Base-by-base conservation (phyloP, 2,329 filamentous ascomycete species). In the Pochonia chlamydosporia region DNA sequence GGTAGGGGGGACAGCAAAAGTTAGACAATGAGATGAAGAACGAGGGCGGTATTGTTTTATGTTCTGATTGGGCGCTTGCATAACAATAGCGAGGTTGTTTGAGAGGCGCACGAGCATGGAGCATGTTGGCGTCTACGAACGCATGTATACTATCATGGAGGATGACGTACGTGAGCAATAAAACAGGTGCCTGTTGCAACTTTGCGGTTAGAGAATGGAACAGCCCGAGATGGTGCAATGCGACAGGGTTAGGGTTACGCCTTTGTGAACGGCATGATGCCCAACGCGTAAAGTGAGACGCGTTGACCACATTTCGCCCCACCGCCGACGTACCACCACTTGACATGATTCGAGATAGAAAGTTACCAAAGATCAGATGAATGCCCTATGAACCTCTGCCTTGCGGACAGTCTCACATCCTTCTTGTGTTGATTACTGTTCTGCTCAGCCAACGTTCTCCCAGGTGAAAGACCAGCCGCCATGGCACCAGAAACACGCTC, bases 401-500 rank as follows among this genome's bases (percentile, higher is more conserved):
- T n/a, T n/a, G n/a, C n/a, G n/a, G n/a, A n/a, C n/a, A n/a, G n/a
- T n/a, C n/a, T n/a, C n/a, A n/a, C n/a, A n/a, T n/a, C n/a, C n/a
- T n/a, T n/a, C n/a, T n/a, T n/a, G n/a, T n/a, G n/a, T n/a, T 20
- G 6, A 14, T n/a, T 21, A 5, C 10, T 23, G 10, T 13, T 31
- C 4, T 40, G 9, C 3, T 8, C 33, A 31, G 8, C 9, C 16
- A 20, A 14, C 16, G 16, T n/a, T 20, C 35, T 24, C 44, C 14
- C 31, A 8, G 30, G 24, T 23, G 24, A 13, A n/a, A n/a, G n/a
- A 13, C 14, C 14, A 31, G n/a, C n/a, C 10, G 10, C 44, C 26
- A 71, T 71, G 68, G 53, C 64, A 11, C 64, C 67, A 5, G 56
- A 62, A 47, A 69, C 66, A 39, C 65, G 66, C 42, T 67, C 67